phyloP scores from a whole-genome alignment of 139 green algal species.

The Picochlorum sp. region DNA sequence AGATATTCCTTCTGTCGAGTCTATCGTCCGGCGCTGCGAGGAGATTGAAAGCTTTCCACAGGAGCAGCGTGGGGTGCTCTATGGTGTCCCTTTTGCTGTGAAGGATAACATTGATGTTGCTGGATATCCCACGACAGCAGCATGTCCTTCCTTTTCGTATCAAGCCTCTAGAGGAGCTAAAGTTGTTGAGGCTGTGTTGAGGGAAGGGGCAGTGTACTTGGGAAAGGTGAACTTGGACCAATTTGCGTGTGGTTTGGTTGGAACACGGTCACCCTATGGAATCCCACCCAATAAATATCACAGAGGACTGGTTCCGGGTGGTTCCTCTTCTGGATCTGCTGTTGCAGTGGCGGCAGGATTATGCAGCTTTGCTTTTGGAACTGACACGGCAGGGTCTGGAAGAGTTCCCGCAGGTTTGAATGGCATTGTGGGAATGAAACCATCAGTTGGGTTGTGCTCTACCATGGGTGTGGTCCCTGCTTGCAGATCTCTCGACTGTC shows the following conservation, averaged over 20 bases:
- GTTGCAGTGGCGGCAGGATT: slow-evolving; percentile 51
- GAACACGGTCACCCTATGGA: slow-evolving; percentile 60
- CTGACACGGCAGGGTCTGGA: slow-evolving; percentile 70
- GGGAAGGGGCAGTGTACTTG: slow-evolving; percentile 42
- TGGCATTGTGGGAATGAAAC: slow-evolving; percentile 71
- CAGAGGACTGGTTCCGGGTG: slow-evolving; percentile 55
- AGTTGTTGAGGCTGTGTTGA: slow-evolving; percentile 39
- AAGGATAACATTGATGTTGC: slow-evolving; percentile 81
- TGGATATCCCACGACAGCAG: slow-evolving; percentile 54
- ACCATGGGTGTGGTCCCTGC: slow-evolving; percentile 63
- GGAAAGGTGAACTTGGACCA: slow-evolving; percentile 83
- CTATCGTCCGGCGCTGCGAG: slow-evolving; percentile 2
- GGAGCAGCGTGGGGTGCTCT: slow-evolving; percentile 37
- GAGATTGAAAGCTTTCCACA: slow-evolving; percentile 34
- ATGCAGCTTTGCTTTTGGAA: slow-evolving; percentile 69
- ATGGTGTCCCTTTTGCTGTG: slow-evolving; percentile 61
- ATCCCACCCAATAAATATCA: slow-evolving; percentile 53
- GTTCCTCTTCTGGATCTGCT: slow-evolving; percentile 56
- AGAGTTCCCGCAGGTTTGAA: slow-evolving; percentile 57
- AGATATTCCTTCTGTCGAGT: too few species aligned
- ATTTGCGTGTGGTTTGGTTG: slow-evolving; percentile 71
- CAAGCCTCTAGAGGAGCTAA: slow-evolving; percentile 24
- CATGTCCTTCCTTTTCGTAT: slow-evolving; percentile 56
- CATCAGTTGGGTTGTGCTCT: slow-evolving; percentile 49
- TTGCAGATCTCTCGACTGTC: slow-evolving; percentile 62